Conservation (phyloP, 2,329 filamentous ascomycete genomes). For the Fusarium oxysporum region DNA sequence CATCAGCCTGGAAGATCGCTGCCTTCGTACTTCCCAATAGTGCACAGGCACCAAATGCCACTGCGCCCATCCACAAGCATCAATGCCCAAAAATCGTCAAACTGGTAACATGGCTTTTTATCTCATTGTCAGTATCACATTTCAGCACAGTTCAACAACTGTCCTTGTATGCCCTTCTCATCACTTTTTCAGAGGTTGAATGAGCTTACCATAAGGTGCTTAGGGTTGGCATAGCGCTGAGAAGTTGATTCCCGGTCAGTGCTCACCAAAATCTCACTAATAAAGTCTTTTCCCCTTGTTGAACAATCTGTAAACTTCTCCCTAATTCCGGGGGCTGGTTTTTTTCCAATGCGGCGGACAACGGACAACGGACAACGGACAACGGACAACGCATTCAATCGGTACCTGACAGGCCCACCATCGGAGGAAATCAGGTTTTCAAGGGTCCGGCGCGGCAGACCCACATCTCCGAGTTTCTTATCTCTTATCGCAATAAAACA, state of each 20-base stretch:
- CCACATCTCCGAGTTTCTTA: constrained; percentile 39
- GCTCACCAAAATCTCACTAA: background rate
- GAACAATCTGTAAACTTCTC: constrained; percentile 3
- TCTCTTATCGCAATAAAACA: constrained; percentile 42
- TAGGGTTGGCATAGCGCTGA: background rate
- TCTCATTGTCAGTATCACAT: background rate
- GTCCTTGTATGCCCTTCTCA: background rate
- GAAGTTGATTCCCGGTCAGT: background rate
- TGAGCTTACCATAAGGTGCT: background rate
- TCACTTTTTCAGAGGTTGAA: background rate
- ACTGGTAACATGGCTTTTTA: background rate
- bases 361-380: background rate
- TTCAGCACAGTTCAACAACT: background rate
- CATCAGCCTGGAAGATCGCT: background rate
- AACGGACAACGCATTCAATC: constrained; percentile 13
- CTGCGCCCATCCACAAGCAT: background rate
- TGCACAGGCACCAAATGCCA: constrained; percentile 5
- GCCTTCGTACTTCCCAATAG: background rate
- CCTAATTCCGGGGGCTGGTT: constrained; percentile 17
- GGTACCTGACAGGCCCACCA: constrained; percentile 20
- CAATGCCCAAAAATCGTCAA: background rate
- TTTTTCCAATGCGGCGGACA: constrained; percentile 1
- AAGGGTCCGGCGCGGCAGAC: constrained; percentile 20
- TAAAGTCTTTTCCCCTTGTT: background rate
- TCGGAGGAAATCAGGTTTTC: constrained; percentile 11